These are phyloP conservation scores for Pichia heedii DNA, from an alignment of 805 yeast genomes.

Conservation along the genomic window DNA sequence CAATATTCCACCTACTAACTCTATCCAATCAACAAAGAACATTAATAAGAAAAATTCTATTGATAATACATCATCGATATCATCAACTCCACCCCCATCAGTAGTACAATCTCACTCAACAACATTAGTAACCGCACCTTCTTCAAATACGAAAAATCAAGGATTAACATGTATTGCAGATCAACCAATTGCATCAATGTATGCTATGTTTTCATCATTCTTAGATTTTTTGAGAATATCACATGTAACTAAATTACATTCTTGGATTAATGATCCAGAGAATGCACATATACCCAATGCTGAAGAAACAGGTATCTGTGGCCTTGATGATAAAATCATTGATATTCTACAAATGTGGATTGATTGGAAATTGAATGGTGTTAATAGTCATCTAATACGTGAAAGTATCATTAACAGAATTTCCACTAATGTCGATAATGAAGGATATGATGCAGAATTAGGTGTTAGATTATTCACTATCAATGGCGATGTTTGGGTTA, in stretches of 20 bases:
- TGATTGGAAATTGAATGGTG: slow-evolving; percentile 25
- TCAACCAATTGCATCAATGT: slow-evolving; percentile 21
- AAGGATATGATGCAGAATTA: slow-evolving; percentile 6
- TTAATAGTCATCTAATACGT: slow-evolving; percentile 16
- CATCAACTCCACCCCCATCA: too few relatives aligned
- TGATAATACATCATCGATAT: too few relatives aligned
- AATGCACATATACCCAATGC: slow-evolving; percentile 6
- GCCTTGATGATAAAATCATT: slow-evolving; percentile 15
- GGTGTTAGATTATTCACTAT: slow-evolving; percentile 4
- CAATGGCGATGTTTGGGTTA: not conserved
- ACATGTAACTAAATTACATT: slow-evolving; percentile 10
- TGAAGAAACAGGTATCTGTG: too few relatives aligned
- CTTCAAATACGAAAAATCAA: not conserved
- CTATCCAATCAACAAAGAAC: too few relatives aligned
- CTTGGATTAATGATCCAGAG: slow-evolving; percentile 10
- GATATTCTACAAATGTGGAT: slow-evolving; percentile 22
- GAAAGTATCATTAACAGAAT: slow-evolving; percentile 5
- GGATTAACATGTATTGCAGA: slow-evolving; percentile 15
- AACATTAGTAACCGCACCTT: too few relatives aligned
- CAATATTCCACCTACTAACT: not conserved
- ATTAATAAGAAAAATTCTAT: too few relatives aligned
- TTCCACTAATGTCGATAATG: not conserved
- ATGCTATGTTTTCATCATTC: slow-evolving; percentile 24
- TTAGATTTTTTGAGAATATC: slow-evolving; percentile 19
- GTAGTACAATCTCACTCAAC: too few relatives aligned